Percentiles rank a stretch among this genome's conserved stretches.
phyloP scores from a whole-genome alignment of 1,139 yeast species.

The Candida frijolesensis region DNA sequence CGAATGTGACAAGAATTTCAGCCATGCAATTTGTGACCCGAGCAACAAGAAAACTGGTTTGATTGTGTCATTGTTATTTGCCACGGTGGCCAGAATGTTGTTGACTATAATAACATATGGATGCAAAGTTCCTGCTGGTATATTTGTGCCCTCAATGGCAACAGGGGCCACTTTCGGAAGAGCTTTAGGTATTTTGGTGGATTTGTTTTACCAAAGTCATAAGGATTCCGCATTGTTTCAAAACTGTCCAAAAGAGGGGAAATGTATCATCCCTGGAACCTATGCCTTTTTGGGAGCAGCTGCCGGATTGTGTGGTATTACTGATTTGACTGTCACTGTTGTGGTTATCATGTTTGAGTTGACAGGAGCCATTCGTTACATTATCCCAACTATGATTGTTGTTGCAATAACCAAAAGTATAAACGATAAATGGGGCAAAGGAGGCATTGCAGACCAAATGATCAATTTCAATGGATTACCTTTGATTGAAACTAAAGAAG shows the following conservation, averaged over 20 bases:
- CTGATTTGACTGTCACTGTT: conserved; percentile 88
- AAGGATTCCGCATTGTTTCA: conserved; percentile 49
- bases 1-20: conserved; percentile 63
- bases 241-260: conserved; percentile 42
- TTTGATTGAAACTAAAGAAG: conserved; percentile 74
- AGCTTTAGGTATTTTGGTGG: conserved; percentile 72
- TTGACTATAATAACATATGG: conserved; percentile 88
- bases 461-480: conserved; percentile 89
- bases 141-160: conserved; percentile 96
- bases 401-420: conserved; percentile 88
- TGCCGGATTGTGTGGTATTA: conserved; percentile 90
- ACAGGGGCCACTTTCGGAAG: conserved; percentile 95
- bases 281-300: conserved; percentile 98
- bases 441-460: conserved; percentile 96
- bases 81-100: conserved; percentile 70
- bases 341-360: conserved; percentile 95
- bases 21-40: conserved; percentile 51
- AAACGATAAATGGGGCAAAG: conserved; percentile 72
- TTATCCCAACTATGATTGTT: conserved; percentile 93
- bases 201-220: conserved; percentile 49
- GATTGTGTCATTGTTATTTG: conserved; percentile 59
- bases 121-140: conserved; percentile 91
- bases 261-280: conserved; percentile 86
- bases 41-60: conserved; percentile 34
- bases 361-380: conserved; percentile 89